Base-by-base conservation (phyloP, 2,329 filamentous ascomycete genomes). In the Sporothrix sp. region DNA sequence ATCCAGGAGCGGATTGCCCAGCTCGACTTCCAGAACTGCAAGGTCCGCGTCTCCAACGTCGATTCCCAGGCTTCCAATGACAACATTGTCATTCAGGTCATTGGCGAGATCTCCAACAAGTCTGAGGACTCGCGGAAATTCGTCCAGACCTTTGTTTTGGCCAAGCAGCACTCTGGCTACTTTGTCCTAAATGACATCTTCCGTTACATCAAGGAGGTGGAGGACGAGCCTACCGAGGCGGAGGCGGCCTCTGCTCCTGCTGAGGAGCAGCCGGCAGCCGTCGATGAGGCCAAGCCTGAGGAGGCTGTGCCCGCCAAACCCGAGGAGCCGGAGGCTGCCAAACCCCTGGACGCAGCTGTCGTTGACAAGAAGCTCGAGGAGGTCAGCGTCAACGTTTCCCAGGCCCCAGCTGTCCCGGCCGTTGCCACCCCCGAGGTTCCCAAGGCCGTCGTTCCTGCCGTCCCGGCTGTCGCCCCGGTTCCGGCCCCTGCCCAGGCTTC, bases 141-240 rank as follows among this genome's bases (percentile, higher is more conserved):
- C 64, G 85, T 90, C 36, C 93, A 98, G 76, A 97, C 91, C 48
- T 98, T 98, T 61, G 87, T 98, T 56, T 85, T 98, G 56, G 93
- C 93, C 44, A 83, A 91, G 68, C 93, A 98, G 72, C 88, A 88
- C 45, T 95, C 91, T 52, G 93, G 93, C 57, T 98, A 97, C 75
- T 98, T 95, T 61, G 91, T 98, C 30, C 79, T 98, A 61, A 98
- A 98, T 69, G 93, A 98, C 64, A 95, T 98, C 66, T 88, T 97
- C 73, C 81, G 93, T 60, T 97, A 94, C 70, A 82, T 98, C 58
- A 82, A 84, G 57, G 87, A 93, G 55, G 86, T 91, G 60, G 77
- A 77, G 37, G 89, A 96, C 54, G 87, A 87, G 53, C 70, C 81
- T 59, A 69, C 72, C 42, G 75, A 80, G 43, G 58, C 58, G 49